Percentiles rank a stretch among this genome's conserved stretches.
Conservation (phyloP, 768 basidiomycete species). For the Boletus sensibilis region DNA sequence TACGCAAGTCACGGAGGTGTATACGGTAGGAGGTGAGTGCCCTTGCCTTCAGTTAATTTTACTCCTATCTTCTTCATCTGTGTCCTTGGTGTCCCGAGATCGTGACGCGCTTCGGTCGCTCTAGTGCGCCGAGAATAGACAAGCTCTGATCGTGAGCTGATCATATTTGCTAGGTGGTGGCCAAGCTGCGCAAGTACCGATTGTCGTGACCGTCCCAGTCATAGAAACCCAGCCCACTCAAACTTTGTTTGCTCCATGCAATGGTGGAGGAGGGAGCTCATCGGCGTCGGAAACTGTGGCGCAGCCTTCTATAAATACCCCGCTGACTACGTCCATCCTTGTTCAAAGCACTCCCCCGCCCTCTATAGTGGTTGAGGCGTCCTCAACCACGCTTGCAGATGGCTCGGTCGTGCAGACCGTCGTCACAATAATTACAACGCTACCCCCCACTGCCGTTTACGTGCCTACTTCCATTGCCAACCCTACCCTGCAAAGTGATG, state of each 20-base stretch:
- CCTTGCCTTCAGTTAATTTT: neutral
- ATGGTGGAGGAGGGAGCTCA: conserved; percentile 20
- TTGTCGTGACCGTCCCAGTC: conserved; percentile 38
- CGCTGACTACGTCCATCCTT: conserved; percentile 25
- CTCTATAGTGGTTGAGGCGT: conserved; percentile 29
- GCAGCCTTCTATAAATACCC: conserved; percentile 6
- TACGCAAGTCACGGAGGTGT: conserved; percentile 28
- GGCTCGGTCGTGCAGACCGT: conserved; percentile 39
- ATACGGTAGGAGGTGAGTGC: conserved; percentile 37
- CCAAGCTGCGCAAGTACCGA: conserved; percentile 39
- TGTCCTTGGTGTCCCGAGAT: conserved; percentile 8
- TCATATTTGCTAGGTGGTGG: conserved; percentile 23
- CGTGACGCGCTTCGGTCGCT: conserved; percentile 16
- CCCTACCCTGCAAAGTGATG: conserved; percentile 18
- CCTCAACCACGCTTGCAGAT: conserved; percentile 40
- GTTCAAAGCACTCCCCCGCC: conserved; percentile 35
- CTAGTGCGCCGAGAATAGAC: neutral
- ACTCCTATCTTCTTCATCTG: neutral
- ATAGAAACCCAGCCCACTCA: conserved; percentile 30
- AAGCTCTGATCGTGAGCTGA: conserved; percentile 14
- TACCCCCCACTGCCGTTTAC: conserved; percentile 32
- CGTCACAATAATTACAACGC: conserved; percentile 39
- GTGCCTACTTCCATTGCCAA: conserved; percentile 15
- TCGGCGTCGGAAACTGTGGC: conserved; percentile 8
- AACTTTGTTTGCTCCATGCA: conserved; percentile 45